phyloP scores from a whole-genome alignment of 768 basidiomycete genomes.

The Mrakia frigida region DNA sequence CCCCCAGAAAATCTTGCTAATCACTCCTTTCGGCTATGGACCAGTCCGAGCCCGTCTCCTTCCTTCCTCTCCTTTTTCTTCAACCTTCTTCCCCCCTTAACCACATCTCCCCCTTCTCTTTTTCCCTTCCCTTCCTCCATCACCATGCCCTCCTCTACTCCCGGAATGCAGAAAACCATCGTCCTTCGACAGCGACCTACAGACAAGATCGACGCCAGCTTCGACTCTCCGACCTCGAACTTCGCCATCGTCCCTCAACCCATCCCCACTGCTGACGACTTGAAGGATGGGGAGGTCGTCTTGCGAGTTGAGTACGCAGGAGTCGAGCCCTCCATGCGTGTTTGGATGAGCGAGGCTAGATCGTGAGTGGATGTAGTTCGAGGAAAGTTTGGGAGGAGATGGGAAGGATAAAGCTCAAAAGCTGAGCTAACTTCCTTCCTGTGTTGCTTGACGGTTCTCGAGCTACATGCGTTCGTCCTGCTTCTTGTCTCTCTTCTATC shows the following conservation, averaged over 20 bases:
- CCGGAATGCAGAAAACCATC: slow-evolving; percentile 1
- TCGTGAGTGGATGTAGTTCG: slow-evolving; percentile 1
- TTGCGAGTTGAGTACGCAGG: slow-evolving; percentile 74
- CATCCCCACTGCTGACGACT: slow-evolving; percentile 35
- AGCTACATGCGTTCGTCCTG: slow-evolving; percentile 60
- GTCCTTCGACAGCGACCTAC: slow-evolving; percentile 14
- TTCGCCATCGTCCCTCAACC: slow-evolving; percentile 29
- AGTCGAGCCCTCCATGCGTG: slow-evolving; percentile 82
- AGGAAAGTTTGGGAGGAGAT: not conserved
- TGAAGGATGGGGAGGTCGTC: slow-evolving; percentile 54
- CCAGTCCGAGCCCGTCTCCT: too few species aligned
- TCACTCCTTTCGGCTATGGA: too few species aligned
- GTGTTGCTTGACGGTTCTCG: not conserved
- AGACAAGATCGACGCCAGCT: not conserved
- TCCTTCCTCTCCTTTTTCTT: too few species aligned
- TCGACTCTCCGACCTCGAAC: slow-evolving; percentile 27
- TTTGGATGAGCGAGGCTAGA: slow-evolving; percentile 65
- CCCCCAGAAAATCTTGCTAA: too few species aligned
- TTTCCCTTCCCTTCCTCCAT: too few species aligned
- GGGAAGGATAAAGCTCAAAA: not conserved
- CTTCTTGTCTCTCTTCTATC: not conserved
- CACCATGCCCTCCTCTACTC: not conserved
- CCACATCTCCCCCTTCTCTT: too few species aligned
- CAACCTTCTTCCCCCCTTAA: too few species aligned
- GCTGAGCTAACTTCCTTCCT: not conserved